phyloP scores from a whole-genome alignment of 202 grass and related monocot genomes.

The Saccharum hybrid region DNA sequence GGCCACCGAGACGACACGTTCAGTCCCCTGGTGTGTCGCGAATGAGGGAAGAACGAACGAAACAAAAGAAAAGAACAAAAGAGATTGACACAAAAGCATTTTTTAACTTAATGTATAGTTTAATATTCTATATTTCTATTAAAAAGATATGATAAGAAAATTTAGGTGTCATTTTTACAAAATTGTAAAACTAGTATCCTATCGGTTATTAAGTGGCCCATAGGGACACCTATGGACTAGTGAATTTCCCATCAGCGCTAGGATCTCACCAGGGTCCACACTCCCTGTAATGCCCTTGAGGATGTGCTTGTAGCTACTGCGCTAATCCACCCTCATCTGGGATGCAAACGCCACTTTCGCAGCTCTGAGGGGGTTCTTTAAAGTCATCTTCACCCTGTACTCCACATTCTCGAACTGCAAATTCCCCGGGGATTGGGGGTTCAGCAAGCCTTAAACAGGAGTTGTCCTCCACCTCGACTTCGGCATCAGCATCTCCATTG shows the following conservation, averaged over 20 bases:
- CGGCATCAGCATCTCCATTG: constrained; percentile 34
- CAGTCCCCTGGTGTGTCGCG: too few species aligned
- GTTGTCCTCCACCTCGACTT: constrained; percentile 51
- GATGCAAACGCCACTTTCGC: constrained; percentile 36
- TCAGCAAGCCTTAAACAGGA: not conserved
- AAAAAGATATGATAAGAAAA: too few species aligned
- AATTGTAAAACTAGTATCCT: too few species aligned
- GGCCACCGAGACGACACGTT: too few species aligned
- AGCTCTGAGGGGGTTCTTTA: constrained; percentile 62
- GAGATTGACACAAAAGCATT: too few species aligned
- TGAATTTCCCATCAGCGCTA: constrained; percentile 95
- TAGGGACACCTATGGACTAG: too few species aligned
- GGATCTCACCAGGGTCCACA: constrained; percentile 81
- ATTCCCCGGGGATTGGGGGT: not conserved
- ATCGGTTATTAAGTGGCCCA: too few species aligned
- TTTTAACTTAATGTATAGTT: too few species aligned
- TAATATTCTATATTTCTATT: too few species aligned
- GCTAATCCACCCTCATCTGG: constrained; percentile 52
- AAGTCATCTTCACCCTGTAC: constrained; percentile 64
- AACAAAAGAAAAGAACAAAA: too few species aligned
- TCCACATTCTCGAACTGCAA: constrained; percentile 94
- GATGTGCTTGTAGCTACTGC: constrained; percentile 70
- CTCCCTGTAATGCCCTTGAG: constrained; percentile 83
- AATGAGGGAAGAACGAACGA: too few species aligned
- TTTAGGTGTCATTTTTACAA: too few species aligned